These are phyloP conservation scores for Polyplosphaeria fusca DNA, from an alignment of 495 filamentous ascomycete genomes.

Conservation along the genomic window DNA sequence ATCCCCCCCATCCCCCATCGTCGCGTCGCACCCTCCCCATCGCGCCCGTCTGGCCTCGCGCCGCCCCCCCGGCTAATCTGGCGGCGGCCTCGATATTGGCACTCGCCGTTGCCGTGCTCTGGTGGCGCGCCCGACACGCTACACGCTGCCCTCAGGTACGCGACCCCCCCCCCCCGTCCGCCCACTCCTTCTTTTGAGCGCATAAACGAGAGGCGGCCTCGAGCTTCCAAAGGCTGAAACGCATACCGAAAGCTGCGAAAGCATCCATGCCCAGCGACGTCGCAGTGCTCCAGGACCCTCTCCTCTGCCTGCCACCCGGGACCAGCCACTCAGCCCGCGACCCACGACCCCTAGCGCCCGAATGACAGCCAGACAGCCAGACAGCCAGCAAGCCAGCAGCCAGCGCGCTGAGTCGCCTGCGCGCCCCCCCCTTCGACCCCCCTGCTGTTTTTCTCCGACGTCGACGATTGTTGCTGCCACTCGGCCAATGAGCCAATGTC, in stretches of 20 bases:
- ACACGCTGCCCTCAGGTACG: slow-evolving; percentile 24
- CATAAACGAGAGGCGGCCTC: slow-evolving; percentile 28
- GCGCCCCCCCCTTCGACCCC: slow-evolving; percentile 18
- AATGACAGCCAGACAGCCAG: slow-evolving; percentile 16
- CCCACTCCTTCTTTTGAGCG: too few relatives aligned
- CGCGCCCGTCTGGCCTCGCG: neutral
- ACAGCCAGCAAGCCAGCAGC: slow-evolving; percentile 12
- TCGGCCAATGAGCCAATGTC: slow-evolving; percentile 27
- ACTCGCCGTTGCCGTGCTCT: slow-evolving; percentile 28
- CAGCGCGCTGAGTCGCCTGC: slow-evolving; percentile 17
- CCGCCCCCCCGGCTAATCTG: slow-evolving; percentile 32
- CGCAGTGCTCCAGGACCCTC: too few relatives aligned
- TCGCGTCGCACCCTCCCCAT: too few relatives aligned
- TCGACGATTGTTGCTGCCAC: slow-evolving; percentile 13
- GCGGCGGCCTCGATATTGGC: slow-evolving; percentile 25
- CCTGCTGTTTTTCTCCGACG: slow-evolving; percentile 30
- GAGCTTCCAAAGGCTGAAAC: slow-evolving; percentile 30
- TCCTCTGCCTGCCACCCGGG: slow-evolving; percentile 33
- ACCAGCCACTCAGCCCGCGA: slow-evolving; percentile 30
- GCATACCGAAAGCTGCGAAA: slow-evolving; percentile 15
- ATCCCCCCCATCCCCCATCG: too few relatives aligned
- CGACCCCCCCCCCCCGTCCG: too few relatives aligned
- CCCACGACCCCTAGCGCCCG: slow-evolving; percentile 27
- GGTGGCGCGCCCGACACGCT: slow-evolving; percentile 19
- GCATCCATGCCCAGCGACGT: slow-evolving; percentile 13